Percentiles rank a stretch among this genome's conserved stretches.
These are phyloP conservation scores for Sporothrix brasiliensis DNA, from an alignment of 2,329 filamentous ascomycete species.

Conservation along the genomic window DNA sequence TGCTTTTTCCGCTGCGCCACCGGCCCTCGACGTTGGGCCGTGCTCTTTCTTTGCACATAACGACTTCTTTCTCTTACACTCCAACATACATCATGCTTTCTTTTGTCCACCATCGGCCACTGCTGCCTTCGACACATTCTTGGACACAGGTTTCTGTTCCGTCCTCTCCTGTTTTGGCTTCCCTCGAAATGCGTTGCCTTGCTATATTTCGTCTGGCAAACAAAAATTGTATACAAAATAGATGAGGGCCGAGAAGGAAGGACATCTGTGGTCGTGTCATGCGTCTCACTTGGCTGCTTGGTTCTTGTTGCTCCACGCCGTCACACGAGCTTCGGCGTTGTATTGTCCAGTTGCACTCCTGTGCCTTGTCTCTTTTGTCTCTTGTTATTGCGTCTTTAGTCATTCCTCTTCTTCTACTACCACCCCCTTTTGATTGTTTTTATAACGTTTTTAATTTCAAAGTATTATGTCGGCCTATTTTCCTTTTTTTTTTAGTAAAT, in stretches of 20 bases:
- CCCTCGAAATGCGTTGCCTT: too few species aligned
- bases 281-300: neutral
- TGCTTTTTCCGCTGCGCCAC: slow-evolving; percentile 3
- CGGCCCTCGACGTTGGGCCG: neutral
- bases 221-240: neutral
- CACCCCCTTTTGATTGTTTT: too few species aligned
- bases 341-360: neutral
- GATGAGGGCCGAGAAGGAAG: too few species aligned
- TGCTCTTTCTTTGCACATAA: slow-evolving; percentile 23
- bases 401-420: slow-evolving; percentile 21
- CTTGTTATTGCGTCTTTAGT: slow-evolving; percentile 11
- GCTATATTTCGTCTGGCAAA: too few species aligned
- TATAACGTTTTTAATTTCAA: slow-evolving; percentile 9
- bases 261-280: neutral
- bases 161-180: neutral
- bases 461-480: neutral
- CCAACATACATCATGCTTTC: slow-evolving; percentile 22
- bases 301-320: slow-evolving; percentile 9
- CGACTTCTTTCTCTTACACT: slow-evolving; percentile 20
- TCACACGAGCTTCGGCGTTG: slow-evolving; percentile 22
- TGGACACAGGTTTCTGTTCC: neutral
- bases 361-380: slow-evolving; percentile 21
- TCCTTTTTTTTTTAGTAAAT: neutral
- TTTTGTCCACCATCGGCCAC: neutral
- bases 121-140: neutral